phyloP scores from a whole-genome alignment of 345 rosid species.

The Ailanthus altissimus region DNA sequence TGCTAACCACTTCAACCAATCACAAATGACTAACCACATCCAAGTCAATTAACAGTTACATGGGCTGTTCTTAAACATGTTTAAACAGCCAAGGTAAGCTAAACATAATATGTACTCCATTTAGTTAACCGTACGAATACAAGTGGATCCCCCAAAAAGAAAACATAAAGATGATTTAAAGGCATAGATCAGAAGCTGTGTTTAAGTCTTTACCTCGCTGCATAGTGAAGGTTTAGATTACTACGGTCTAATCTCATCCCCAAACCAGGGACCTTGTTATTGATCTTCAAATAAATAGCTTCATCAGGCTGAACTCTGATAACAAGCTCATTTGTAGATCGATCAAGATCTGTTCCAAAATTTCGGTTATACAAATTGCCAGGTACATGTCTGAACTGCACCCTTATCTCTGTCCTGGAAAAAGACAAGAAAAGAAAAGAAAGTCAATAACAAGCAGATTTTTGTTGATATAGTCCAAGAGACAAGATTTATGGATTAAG shows the following conservation, averaged over 20 bases:
- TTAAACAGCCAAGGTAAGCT: background rate
- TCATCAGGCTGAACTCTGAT: constrained; percentile 97
- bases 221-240: constrained; percentile 83
- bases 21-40: background rate
- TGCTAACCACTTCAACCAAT: background rate
- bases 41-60: background rate
- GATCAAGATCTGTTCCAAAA: constrained; percentile 80
- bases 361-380: constrained; percentile 85
- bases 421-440: constrained; percentile 9
- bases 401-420: constrained; percentile 93
- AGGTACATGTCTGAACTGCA: constrained; percentile 97
- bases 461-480: constrained; percentile 6
- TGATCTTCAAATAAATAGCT: constrained; percentile 93
- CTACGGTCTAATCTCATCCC: constrained; percentile 97
- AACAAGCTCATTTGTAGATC: constrained; percentile 91
- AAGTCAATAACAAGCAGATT: constrained; percentile 8
- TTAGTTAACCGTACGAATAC: background rate
- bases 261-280: constrained; percentile 96
- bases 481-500: background rate
- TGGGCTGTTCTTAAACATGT: background rate
- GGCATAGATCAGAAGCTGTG: background rate
- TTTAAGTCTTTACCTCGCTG: constrained; percentile 61
- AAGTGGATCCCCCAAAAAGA: background rate
- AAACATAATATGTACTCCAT: background rate
- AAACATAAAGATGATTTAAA: background rate